Conservation (phyloP, 1,284 basidiomycete genomes). For the Irpex sp. region DNA sequence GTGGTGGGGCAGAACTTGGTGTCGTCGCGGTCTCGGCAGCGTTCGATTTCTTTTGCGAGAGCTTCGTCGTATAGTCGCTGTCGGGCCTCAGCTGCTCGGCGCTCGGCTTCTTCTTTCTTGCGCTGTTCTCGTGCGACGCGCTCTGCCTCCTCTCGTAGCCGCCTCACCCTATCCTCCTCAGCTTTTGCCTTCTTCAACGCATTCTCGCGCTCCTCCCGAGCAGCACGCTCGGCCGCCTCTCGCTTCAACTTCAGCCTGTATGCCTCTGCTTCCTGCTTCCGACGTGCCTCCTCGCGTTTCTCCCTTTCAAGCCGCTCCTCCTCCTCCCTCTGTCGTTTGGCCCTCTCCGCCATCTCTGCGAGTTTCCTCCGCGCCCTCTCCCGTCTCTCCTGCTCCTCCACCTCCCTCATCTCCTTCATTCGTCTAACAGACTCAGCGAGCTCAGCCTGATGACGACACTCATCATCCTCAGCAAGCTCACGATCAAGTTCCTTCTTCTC, state of each 20-base stretch:
- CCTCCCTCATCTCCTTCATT: background rate
- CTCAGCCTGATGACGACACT: background rate
- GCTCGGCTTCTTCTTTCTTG: no score
- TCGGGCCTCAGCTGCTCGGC: no score
- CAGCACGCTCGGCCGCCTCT: no score
- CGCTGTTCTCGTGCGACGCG: no score
- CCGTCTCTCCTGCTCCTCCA: background rate
- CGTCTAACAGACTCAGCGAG: background rate
- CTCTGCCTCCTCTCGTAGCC: no score
- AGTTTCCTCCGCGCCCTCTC: background rate
- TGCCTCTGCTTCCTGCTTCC: no score
- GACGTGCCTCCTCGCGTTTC: background rate
- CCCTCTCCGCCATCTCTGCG: background rate
- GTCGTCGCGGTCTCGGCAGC: slow-evolving; percentile 3
- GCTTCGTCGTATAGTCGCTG: background rate
- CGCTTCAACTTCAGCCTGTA: no score
- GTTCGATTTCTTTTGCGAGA: background rate
- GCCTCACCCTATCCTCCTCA: no score
- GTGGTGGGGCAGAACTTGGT: background rate
- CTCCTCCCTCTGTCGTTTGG: background rate
- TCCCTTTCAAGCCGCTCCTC: background rate
- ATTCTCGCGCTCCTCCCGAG: no score
- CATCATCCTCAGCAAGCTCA: background rate
- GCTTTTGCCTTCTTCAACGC: no score
- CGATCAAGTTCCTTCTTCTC: no score